Base-by-base conservation (phyloP, 2,329 filamentous ascomycete species). In the Fusarium oxysporum region DNA sequence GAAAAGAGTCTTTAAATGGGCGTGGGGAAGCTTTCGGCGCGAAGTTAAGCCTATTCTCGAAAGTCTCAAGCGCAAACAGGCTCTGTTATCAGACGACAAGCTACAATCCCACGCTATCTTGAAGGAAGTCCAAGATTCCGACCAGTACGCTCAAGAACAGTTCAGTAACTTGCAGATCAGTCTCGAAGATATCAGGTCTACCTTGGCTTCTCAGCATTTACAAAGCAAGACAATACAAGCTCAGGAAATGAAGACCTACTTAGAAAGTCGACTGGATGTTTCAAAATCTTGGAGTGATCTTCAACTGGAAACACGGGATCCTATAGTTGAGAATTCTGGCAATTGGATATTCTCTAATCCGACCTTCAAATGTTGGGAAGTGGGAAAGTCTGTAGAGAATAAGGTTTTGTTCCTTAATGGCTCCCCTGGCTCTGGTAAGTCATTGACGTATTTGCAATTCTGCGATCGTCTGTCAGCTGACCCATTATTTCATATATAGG, bases 371-470 rank as follows among this genome's bases (percentile, higher is more conserved):
- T 0, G 3, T 0, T 68, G 65, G 65, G 54, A 54, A 3, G 1
- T 0, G 4, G 8, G 16, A 0, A 19, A 7, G 3, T 32, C 12
- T 32, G 4, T 4, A 12, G 32, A 32, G 32, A 6, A 13, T 32
- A 32, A 4, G 32, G 12, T 32, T 2, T 32, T 32, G 1, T 65
- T 55, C 4, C 8, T 68, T 0, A 51, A 48, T 0, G 54, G 62
- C 0, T 50, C 37, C 0, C 65, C 55, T 0, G 65, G 65, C 1
- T 37, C 65, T 0, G 65, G 61, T 43, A 32, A 32, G 43, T 21
- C 2, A 10, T 6, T 0, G 0, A 3, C 1, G 0, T 0, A 7
- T 16, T 11, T 25, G 3, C 12, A 16, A 14, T 35, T 17, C 8
- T 12, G 8, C 0, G 6, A 8, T 25, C 0, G 9, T n/a, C 19